Base-by-base conservation (phyloP, 768 basidiomycete genomes). In the Russula foetens region DNA sequence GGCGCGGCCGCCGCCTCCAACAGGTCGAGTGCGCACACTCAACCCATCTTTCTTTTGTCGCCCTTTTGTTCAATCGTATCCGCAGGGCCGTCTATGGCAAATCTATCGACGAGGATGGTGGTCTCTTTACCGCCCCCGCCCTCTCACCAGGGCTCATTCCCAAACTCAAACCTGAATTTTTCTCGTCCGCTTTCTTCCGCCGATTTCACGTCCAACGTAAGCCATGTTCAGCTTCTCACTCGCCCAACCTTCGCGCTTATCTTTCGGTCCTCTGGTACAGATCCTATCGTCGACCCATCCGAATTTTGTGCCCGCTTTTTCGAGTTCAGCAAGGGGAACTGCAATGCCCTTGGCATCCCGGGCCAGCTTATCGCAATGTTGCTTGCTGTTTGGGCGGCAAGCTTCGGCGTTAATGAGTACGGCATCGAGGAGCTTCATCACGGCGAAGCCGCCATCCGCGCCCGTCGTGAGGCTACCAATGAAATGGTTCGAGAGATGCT, bases 351-450 rank as follows among this genome's bases (percentile, higher is more conserved):
- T 12, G 80, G 82, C n/a, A 76, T 81, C 50, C 85, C 90, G 65
- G 92, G 86, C 14, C 81, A 82, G 44, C 80, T 96, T 58, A 78
- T 97, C 43, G 79, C 85, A 21, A 87, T 90, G 79, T 73, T 90
- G 31, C 77, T 96, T 23, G 90, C 90, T 46, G 83, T 88, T 23
- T 97, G 92, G 92, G 94, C 92, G 0, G 82, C 85, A 4, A 92
- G 90, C 41, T 94, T 91, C 70, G 95, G 94, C 43, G 75, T 96
- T 48, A 83, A 95, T 70, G 90, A 92, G 67, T 79, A 76, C 45
- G 94, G 92, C 39, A 68, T 79, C 17, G 83, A 86, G 45, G 74
- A 73, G 45, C 67, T 73, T n/a, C 66, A 69, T 17, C 67, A 75
- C 24, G 72, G 63, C 65, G 70, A 33, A 67, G 72, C 59, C 71